Conservation (phyloP, 108 stramenopile species). For the Asterionellopsis glacialis region DNA sequence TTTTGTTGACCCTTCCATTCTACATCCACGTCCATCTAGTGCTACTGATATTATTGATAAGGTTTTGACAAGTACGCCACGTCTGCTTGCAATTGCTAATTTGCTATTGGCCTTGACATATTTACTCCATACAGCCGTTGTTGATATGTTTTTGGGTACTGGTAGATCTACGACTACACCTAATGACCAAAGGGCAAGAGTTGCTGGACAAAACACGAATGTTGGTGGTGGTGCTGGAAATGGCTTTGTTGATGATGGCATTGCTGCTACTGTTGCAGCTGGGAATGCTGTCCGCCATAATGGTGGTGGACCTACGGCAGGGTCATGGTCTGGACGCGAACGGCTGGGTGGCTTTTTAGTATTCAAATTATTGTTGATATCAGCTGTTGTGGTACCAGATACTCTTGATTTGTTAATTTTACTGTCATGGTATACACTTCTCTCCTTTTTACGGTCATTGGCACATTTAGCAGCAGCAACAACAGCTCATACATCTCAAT, state of each 20-base stretch:
- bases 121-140: conserved; percentile 56
- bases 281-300: conserved; percentile 1
- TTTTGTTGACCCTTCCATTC: conserved; percentile 19
- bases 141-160: conserved; percentile 62
- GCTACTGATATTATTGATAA: conserved; percentile 46
- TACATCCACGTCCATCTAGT: conserved; percentile 1
- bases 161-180: not conserved
- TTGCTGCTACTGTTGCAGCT: not conserved
- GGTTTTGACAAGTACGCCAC: conserved; percentile 59
- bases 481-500: conserved; percentile 32
- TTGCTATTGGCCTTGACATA: conserved; percentile 55
- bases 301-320: not conserved
- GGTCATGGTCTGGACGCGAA: conserved; percentile 36
- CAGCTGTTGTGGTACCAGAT: conserved; percentile 62
- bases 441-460: conserved; percentile 60
- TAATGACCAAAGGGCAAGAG: not conserved
- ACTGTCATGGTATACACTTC: conserved; percentile 60
- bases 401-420: conserved; percentile 64
- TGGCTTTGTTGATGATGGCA: too few species aligned
- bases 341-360: conserved; percentile 60
- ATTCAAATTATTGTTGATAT: conserved; percentile 71
- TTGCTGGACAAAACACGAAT: not conserved
- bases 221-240: too few species aligned
- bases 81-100: conserved; percentile 66
- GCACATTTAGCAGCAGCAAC: conserved; percentile 49